phyloP scores from a whole-genome alignment of 2,329 filamentous ascomycete species.

The Hymenoscyphus salicellus region DNA sequence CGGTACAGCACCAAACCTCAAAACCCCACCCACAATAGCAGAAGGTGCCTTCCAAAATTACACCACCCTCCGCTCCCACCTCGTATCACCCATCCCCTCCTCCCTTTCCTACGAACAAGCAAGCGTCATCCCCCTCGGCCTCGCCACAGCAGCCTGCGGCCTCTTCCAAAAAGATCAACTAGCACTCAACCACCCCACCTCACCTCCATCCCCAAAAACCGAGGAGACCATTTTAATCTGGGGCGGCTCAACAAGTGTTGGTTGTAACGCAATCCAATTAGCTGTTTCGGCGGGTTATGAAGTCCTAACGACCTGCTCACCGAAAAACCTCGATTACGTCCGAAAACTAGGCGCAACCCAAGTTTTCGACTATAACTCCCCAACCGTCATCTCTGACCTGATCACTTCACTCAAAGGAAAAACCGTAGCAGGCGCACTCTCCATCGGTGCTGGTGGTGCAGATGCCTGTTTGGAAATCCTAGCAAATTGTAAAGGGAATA shows the following conservation, averaged over 20 bases:
- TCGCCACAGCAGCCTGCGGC: conserved; percentile 31
- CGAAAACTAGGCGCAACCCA: conserved; percentile 39
- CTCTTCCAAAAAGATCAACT: conserved; percentile 19
- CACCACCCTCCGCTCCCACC: neutral
- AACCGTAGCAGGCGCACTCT: conserved; percentile 35
- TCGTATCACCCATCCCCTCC: conserved; percentile 24
- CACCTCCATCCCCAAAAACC: neutral
- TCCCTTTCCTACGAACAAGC: conserved; percentile 31
- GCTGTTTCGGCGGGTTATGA: conserved; percentile 42
- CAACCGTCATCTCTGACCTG: conserved; percentile 32
- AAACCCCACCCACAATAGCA: too few relatives aligned
- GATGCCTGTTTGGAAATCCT: neutral
- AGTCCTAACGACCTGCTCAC: conserved; percentile 40
- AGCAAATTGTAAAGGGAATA: neutral
- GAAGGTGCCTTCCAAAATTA: too few relatives aligned
- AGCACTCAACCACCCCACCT: conserved; percentile 8
- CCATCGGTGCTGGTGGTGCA: conserved; percentile 28
- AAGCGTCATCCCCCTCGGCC: conserved; percentile 32
- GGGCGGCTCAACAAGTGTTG: conserved; percentile 23
- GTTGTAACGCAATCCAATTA: conserved; percentile 43
- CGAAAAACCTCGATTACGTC: conserved; percentile 39
- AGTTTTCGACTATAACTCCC: conserved; percentile 41
- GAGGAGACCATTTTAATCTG: conserved; percentile 26
- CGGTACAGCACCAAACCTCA: too few relatives aligned
- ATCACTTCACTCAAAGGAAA: conserved; percentile 34